Percentiles rank a stretch among this genome's conserved stretches.
These are phyloP conservation scores for Rosa rugosa DNA, from an alignment of 306 rosid species.

Conservation along the genomic window DNA sequence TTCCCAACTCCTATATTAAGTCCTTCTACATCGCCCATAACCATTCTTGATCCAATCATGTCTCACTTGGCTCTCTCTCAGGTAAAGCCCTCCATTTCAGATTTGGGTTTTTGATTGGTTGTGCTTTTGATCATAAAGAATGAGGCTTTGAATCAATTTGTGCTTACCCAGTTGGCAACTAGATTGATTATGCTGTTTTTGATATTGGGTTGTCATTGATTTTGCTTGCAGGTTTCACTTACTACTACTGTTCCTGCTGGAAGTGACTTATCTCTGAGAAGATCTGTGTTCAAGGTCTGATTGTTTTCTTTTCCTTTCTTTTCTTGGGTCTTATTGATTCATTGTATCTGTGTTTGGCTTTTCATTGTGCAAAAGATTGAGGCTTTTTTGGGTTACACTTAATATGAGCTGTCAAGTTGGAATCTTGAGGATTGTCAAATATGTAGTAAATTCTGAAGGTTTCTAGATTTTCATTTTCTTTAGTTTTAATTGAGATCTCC, in stretches of 20 bases:
- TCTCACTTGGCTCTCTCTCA: constrained; percentile 44
- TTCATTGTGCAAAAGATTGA: neutral
- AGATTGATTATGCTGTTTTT: constrained; percentile 8
- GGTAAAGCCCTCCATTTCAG: constrained; percentile 24
- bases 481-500: neutral
- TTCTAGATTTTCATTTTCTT: neutral
- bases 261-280: constrained; percentile 43
- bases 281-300: constrained; percentile 52
- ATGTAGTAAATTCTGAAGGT: neutral
- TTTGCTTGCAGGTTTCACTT: constrained; percentile 41
- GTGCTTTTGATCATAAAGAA: neutral
- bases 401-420: neutral
- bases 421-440: constrained; percentile 4
- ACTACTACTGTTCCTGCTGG: constrained; percentile 42
- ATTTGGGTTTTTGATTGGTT: neutral
- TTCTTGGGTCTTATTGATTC: neutral
- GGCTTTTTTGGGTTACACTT: neutral
- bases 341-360: neutral
- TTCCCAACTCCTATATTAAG: constrained; percentile 17
- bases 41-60: constrained; percentile 33
- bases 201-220: constrained; percentile 8
- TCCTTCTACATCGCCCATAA: neutral
- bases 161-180: constrained; percentile 19
- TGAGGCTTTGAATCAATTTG: neutral
- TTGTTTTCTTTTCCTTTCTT: neutral